A percentile compares a stretch with the other conserved stretches of the same genome.
Conservation (phyloP, 2,329 filamentous ascomycete species). For the Alternaria alternata region DNA sequence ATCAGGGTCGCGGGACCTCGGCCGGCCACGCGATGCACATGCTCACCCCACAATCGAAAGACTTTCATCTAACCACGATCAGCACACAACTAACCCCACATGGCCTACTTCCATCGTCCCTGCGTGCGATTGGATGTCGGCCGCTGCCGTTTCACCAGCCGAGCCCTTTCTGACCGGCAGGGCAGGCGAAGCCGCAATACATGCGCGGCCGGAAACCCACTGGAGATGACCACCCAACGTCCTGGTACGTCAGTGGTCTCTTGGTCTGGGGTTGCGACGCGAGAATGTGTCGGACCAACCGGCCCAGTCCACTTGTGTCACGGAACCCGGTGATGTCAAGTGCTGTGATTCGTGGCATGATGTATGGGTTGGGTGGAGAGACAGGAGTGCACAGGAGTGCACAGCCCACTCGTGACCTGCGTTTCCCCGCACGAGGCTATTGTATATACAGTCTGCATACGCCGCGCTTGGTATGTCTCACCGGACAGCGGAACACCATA, state of each 20-base stretch:
- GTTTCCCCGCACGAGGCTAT: conserved; percentile 33
- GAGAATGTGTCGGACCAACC: conserved; percentile 40
- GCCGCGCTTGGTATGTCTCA: conserved; percentile 23
- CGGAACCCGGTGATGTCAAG: conserved; percentile 21
- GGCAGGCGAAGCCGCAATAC: conserved; percentile 21
- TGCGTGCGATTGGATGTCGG: conserved; percentile 22
- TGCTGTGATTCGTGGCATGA: conserved; percentile 48
- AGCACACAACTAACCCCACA: conserved; percentile 28
- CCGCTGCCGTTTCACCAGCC: conserved; percentile 28
- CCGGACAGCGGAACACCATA: conserved; percentile 25
- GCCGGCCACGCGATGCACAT: conserved; percentile 14
- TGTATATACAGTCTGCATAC: conserved; percentile 35
- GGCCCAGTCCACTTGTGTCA: conserved; percentile 13
- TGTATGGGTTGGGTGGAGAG: conserved; percentile 36
- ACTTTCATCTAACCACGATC: conserved; percentile 22
- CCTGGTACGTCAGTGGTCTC: conserved; percentile 33
- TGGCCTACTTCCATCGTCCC: conserved; percentile 17
- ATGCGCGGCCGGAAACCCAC: conserved; percentile 45
- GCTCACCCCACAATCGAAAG: conserved; percentile 32
- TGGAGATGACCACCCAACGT: conserved; percentile 21
- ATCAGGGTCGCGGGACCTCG: conserved; percentile 18
- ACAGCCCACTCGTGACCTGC: conserved; percentile 40
- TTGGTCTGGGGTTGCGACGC: conserved; percentile 27
- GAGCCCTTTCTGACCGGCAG: conserved; percentile 21
- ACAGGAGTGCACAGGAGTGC: conserved; percentile 28